Evolutionary conservation across 1,139 yeast genomes (phyloP).

Genomic region (Hemisphaericaspora xylofermentans): DNA sequence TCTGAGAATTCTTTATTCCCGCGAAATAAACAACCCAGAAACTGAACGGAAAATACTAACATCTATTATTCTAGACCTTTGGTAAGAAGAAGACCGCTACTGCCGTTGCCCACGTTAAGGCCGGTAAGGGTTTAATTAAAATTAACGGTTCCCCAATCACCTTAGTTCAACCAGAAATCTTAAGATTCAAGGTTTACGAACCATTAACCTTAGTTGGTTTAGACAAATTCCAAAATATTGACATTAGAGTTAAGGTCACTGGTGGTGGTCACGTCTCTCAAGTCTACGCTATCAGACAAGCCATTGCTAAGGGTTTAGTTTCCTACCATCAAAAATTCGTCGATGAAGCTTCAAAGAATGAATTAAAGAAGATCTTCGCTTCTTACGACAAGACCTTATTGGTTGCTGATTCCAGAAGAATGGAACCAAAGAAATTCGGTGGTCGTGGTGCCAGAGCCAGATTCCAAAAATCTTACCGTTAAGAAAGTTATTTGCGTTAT

Average conservation of each 20-base stretch:
- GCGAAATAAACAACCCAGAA: too few relatives aligned
- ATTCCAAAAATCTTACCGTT: slow-evolving; percentile 99
- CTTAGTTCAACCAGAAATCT: slow-evolving; percentile 97
- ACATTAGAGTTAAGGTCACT: slow-evolving; percentile 97
- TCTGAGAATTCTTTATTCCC: background rate
- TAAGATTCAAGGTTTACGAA: slow-evolving; percentile 99
- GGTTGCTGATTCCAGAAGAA: slow-evolving; percentile 99
- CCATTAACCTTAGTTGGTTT: slow-evolving; percentile 97
- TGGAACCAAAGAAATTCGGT: slow-evolving; percentile 99
- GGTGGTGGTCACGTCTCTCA: slow-evolving; percentile 99
- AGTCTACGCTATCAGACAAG: slow-evolving; percentile 99
- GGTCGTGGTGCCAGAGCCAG: slow-evolving; percentile 99
- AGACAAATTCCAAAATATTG: slow-evolving; percentile 98
- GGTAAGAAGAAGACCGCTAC: slow-evolving; percentile 99
- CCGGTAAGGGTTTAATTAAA: slow-evolving; percentile 99
- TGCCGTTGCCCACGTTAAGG: slow-evolving; percentile 99
- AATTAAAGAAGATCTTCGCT: slow-evolving; percentile 96
- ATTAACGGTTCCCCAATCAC: slow-evolving; percentile 99
- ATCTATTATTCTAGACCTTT: slow-evolving; percentile 67
- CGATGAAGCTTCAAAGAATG: slow-evolving; percentile 99
- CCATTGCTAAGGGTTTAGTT: slow-evolving; percentile 98
- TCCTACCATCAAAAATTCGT: slow-evolving; percentile 99
- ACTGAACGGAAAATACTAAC: too few relatives aligned
- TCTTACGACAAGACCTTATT: slow-evolving; percentile 99
- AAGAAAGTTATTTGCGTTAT: slow-evolving; percentile 28